Base-by-base conservation (phyloP, 495 filamentous ascomycete species). In the Lasiosphaeriaceae sp. region DNA sequence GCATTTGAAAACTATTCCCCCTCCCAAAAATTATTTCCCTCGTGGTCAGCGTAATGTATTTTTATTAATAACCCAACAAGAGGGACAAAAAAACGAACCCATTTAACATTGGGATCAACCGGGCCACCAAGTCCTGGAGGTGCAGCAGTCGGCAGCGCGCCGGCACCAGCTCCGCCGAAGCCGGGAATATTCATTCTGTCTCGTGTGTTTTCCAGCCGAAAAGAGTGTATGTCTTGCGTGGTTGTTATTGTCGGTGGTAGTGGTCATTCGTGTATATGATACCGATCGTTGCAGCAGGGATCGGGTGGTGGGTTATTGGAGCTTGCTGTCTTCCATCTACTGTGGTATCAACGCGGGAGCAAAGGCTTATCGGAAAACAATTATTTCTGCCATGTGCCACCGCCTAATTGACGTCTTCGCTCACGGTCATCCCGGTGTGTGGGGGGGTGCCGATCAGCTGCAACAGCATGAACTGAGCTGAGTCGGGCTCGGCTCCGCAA, bases 101-200 rank as follows among this genome's bases (percentile, higher is more conserved):
- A 57, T 59, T 77, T 78, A 31, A 77, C 55, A 37, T 72, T 77
- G 9, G 74, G 71, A 57, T 77, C 74, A 39, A 73, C 74, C 26
- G 26, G 26, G 11, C 68, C 71, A 50, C 74, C 68, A 43, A 64
- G 73, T 2, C 47, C 47, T 34, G 47, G 47, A 23, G 24, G 1
- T 3, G 12, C 47, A 12, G 20, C 46, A n/a, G n/a, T n/a, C 2
- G 9, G 9, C 14, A 12, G 39, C 8, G 14, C 39, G n/a, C 39
- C 39, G 14, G 39, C 39, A 7, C 39, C 39, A n/a, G 39, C 26
- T 21, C 45, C 45, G 45, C 59, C 60, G 24, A 54, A 31, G 7
- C 63, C 67, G 11, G 64, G 66, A 52, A 69, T 59, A 39, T 60
- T 67, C 65, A 67, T 67, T 1, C 11, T 45, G n/a, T 11, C 41